Base-by-base conservation (phyloP, 495 filamentous ascomycete species). In the Neurospora tetraspora region DNA sequence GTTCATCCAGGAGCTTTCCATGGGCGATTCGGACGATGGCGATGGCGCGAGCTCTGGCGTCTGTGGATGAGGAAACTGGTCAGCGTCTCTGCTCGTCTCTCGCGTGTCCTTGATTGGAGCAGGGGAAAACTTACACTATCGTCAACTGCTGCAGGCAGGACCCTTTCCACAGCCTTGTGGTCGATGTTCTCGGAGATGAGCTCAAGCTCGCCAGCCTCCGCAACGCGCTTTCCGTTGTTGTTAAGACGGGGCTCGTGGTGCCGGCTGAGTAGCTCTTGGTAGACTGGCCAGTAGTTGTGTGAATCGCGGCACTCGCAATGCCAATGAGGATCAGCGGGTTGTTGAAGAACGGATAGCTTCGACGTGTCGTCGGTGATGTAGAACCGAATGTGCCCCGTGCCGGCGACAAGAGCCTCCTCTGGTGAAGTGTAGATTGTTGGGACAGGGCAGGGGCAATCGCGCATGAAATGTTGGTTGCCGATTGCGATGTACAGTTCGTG, bases 311-410 rank as follows among this genome's bases (percentile, higher is more conserved):
- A 80, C n/a, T 31, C 37, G 73, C 79, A 81, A 69, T 78, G 74
- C 75, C 74, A 77, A 12, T 14, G 14, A 5, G 53, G 42, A 68
- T 81, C 79, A 12, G 71, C 72, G 23, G 73, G 75, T 76, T 11
- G 70, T 53, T 80, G 77, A 7, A 78, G 43, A n/a, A 80, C 78
- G 5, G 75, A 71, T 12, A 81, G 47, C 14, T 73, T 73, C 31
- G 72, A 70, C 12, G 18, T 14, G 9, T 69, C 43, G 47, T 70
- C 75, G 36, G 37, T 34, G 7, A 68, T n/a, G 70, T 76, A 81
- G 37, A 81, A 81, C n/a, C 79, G 79, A 7, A 81, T 68, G n/a
- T 78, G 78, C 1, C 79, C 79, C 3, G 10, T 20, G 11, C 75
- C 79, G 8, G n/a, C 18, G 38, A 76, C 69, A 5, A 59, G 9